Percentiles rank a stretch among this genome's conserved stretches.
Evolutionary conservation across 139 green algal genomes (phyloP).

Genomic region (Marvania coccoides): DNA sequence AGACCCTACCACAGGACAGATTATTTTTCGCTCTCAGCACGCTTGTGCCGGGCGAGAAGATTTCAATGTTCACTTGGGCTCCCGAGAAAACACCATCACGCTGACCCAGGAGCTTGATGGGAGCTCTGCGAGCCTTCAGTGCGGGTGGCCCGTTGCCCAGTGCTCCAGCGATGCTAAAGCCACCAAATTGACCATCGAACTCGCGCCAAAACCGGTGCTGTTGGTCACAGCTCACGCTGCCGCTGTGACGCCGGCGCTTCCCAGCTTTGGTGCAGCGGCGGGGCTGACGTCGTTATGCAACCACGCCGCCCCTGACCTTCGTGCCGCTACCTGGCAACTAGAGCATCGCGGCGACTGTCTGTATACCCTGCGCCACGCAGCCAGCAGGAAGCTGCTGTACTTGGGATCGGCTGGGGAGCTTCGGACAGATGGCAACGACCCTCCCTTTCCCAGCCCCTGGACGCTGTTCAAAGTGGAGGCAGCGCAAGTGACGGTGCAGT

Average conservation of each 20-base stretch:
- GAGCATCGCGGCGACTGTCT: slow-evolving; percentile 13
- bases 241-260: background rate
- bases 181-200: slow-evolving; percentile 2
- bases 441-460: background rate
- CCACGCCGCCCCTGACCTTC: background rate
- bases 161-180: background rate
- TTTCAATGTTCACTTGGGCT: slow-evolving; percentile 4
- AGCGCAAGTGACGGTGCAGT: background rate
- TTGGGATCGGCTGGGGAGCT: background rate
- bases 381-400: background rate
- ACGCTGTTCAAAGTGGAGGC: slow-evolving; percentile 16
- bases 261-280: background rate
- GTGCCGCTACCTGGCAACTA: slow-evolving; percentile 7
- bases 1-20: background rate
- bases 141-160: background rate
- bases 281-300: too few relatives aligned
- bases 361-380: slow-evolving; percentile 3
- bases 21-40: slow-evolving; percentile 3
- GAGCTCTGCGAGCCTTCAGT: background rate
- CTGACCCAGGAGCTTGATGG: background rate
- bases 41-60: background rate
- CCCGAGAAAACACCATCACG: background rate
- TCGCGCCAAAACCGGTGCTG: slow-evolving; percentile 1
- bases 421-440: background rate
- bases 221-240: slow-evolving; percentile 18